Evolutionary conservation across 441 rosid genomes (phyloP).

Genomic region (Pelargonium cotyledonis): DNA sequence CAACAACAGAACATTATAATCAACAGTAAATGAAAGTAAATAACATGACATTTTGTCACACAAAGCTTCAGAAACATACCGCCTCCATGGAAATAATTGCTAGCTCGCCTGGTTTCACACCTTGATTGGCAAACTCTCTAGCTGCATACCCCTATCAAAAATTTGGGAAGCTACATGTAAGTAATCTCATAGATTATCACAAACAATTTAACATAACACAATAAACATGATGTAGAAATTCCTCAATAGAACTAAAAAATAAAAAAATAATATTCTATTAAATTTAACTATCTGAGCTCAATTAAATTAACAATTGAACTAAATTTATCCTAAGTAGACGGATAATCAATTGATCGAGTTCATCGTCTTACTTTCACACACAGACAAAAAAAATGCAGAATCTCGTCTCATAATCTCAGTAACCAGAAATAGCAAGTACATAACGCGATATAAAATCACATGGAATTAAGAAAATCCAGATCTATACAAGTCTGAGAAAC

Average conservation of each 20-base stretch:
- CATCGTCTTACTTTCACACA: neutral
- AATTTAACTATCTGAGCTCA: too few relatives aligned
- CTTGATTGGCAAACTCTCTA: constrained; percentile 79
- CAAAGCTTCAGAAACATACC: constrained; percentile 31
- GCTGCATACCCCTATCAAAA: constrained; percentile 82
- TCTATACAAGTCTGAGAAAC: neutral
- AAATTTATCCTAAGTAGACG: neutral
- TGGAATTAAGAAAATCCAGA: neutral
- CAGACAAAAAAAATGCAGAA: neutral
- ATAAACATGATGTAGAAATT: neutral
- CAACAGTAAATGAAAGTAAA: neutral
- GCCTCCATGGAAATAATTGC: constrained; percentile 93
- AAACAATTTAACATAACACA: too few relatives aligned
- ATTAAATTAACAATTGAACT: neutral
- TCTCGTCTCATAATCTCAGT: neutral
- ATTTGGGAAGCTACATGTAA: neutral
- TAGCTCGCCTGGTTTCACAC: constrained; percentile 75
- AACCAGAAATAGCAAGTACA: neutral
- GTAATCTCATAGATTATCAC: neutral
- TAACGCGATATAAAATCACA: neutral
- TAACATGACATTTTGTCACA: neutral
- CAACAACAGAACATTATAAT: neutral
- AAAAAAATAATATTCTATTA: neutral
- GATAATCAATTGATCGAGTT: neutral
- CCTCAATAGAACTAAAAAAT: neutral